Percentiles rank a stretch among this genome's conserved stretches.
phyloP scores from a whole-genome alignment of 1,284 basidiomycete genomes.

The Boletus hoseneyae region DNA sequence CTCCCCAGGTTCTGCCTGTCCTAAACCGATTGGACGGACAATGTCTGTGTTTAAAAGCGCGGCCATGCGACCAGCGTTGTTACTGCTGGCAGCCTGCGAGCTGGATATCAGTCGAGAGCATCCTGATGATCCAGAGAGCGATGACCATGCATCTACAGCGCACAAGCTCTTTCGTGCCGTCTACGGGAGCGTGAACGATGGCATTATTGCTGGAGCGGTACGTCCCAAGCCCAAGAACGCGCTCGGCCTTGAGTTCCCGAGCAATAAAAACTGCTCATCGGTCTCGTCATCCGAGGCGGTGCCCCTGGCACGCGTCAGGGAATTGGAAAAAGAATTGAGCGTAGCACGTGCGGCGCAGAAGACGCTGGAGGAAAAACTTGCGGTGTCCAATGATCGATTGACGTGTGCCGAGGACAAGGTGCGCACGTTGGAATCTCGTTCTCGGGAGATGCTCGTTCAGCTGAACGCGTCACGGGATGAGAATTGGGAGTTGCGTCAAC shows the following conservation, averaged over 20 bases:
- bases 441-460: constrained; percentile 16
- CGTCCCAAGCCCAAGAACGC: constrained; percentile 17
- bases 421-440: constrained; percentile 18
- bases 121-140: constrained; percentile 18
- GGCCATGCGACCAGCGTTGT: constrained; percentile 26
- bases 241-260: constrained; percentile 28
- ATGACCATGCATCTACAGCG: constrained; percentile 20
- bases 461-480: constrained; percentile 23
- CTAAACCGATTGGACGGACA: constrained; percentile 10
- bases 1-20: constrained; percentile 4
- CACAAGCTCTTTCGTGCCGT: constrained; percentile 29
- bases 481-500: constrained; percentile 23
- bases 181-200: constrained; percentile 27
- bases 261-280: constrained; percentile 1
- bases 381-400: constrained; percentile 14
- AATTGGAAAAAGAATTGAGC: constrained; percentile 25
- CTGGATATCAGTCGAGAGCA: constrained; percentile 31
- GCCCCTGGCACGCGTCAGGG: constrained; percentile 14
- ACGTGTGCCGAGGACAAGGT: constrained; percentile 17
- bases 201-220: constrained; percentile 16
- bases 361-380: constrained; percentile 20
- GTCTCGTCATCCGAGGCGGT: constrained; percentile 1
- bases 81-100: constrained; percentile 32
- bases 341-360: constrained; percentile 12
- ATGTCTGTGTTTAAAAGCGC: constrained; percentile 13